Evolutionary conservation across 495 filamentous ascomycete species (phyloP), one percentile per base, ranked within the genome.

Genomic region (Cudoniella acicularis): DNA sequence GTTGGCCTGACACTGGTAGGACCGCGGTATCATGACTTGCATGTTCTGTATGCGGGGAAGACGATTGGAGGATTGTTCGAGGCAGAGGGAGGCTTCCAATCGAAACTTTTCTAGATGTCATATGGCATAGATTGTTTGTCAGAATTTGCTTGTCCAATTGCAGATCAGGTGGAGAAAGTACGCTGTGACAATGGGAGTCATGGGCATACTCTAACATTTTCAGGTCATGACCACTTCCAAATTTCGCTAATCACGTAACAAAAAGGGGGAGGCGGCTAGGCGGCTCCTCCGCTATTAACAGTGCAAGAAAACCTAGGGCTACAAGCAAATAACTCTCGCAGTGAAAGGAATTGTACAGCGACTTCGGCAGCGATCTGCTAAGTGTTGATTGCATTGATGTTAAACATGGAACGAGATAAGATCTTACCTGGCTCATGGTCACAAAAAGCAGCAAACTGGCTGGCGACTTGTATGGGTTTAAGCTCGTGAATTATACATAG

Each of bases 1-100:
- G 69, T 83, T 48, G 79, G 79, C 1, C 58, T 82, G 46, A 77
- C 76, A 0, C 59, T 78, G 11, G 72, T 81, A 8, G 70, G 66
- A 11, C 64, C 71, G 4, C 64, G 79, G 53, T 82, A 77, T 63
- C 62, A 59, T 25, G 80, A 83, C 61, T 62, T 69, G 46, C 72
- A 72, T 59, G 56, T 81, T 52, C 62, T 83, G 41, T 52, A 59
- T 17, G 75, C 75, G 6, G 69, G 71, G 1, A 72, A 74, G 41
- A 66, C 66, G 11, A 64, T 79, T 27, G 76, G 72, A 24, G 56
- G 65, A 20, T 56, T 77, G 1, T 77, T 78, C 52, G 73, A 73
- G 64, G 53, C 52, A 1, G 70, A 77, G 49, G 77, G 76, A 2
- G 74, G 75, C 0, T 81, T 72, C 71, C 59, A 67, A 40, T 64